Base-by-base conservation (phyloP, 2,329 filamentous ascomycete species). In the Trichoderma sp. region DNA sequence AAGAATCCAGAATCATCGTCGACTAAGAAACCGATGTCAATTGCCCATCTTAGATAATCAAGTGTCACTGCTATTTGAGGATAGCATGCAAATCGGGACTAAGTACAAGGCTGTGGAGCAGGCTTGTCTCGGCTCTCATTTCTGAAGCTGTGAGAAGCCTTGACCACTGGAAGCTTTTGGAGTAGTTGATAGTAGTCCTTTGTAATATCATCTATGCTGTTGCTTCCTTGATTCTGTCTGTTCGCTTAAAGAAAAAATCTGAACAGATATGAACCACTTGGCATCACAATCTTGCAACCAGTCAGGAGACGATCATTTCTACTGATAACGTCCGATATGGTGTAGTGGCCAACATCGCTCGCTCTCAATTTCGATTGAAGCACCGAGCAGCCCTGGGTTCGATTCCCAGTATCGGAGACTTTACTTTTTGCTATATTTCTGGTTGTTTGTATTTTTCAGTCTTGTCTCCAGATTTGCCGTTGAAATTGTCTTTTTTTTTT, bases 291-390 rank as follows among this genome's bases (percentile, higher is more conserved):
- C 5, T 8, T 10, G 39, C 18, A 43, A n/a, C 39, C 18, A n/a
- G 39, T 43, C 39, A 43, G 16, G 37, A n/a, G 39, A 43, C 39
- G 5, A 43, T 16, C 16, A 18, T 43, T 16, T 18, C 39, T n/a
- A 43, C 7, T n/a, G 16, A 43, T 3, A n/a, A 66, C 26, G 74
- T 77, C 75, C 76, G 76, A 73, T 77, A 77, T 77, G 76, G 76
- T 77, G 76, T 77, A 77, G 76, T 77, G 76, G 76, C 76, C 77
- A 77, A 77, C 76, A 77, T 77, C 76, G 76, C 75, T 77, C 76
- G 75, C 76, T 77, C 76, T 78, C 76, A 77, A 68, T 51, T 68
- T 51, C 49, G 34, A 49, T 69, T 66, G 46, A 52, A 64, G 60
- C 54, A 55, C 76, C 76, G 76, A 77, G 76, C 75, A 77, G 76